Percentiles rank a stretch among this genome's conserved stretches.
Conservation (phyloP, 768 basidiomycete genomes). For the Suillus hirtellus region DNA sequence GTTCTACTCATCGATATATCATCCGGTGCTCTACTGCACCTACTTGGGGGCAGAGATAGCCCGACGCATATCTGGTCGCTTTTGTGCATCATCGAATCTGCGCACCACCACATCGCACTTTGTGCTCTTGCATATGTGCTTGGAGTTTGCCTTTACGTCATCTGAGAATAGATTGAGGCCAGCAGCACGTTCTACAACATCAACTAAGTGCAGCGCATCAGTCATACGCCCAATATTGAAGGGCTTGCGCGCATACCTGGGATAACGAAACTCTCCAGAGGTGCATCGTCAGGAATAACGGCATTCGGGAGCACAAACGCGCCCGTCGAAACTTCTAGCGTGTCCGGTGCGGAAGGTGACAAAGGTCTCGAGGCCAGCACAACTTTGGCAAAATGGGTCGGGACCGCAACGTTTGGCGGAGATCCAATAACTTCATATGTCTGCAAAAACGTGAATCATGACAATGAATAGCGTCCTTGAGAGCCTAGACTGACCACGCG, state of each 20-base stretch:
- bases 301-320: slow-evolving; percentile 97
- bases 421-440: slow-evolving; percentile 93
- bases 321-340: slow-evolving; percentile 79
- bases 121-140: slow-evolving; percentile 85
- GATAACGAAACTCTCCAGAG: slow-evolving; percentile 77
- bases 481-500: slow-evolving; percentile 68
- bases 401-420: slow-evolving; percentile 88
- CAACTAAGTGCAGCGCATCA: slow-evolving; percentile 53
- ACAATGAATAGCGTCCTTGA: neutral
- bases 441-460: slow-evolving; percentile 38
- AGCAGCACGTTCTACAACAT: slow-evolving; percentile 87
- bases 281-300: slow-evolving; percentile 81
- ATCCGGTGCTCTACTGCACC: neutral
- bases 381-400: slow-evolving; percentile 98
- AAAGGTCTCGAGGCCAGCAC: slow-evolving; percentile 75
- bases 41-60: slow-evolving; percentile 47
- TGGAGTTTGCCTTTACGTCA: slow-evolving; percentile 68
- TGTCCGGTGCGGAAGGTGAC: slow-evolving; percentile 69
- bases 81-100: slow-evolving; percentile 88
- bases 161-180: slow-evolving; percentile 88
- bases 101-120: slow-evolving; percentile 88
- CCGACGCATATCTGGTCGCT: slow-evolving; percentile 54
- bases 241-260: slow-evolving; percentile 55
- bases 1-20: neutral
- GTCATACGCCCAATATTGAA: neutral